Evolutionary conservation across 148 eudicot genomes (phyloP).

Genomic region (Vaccinium vitisidaea): DNA sequence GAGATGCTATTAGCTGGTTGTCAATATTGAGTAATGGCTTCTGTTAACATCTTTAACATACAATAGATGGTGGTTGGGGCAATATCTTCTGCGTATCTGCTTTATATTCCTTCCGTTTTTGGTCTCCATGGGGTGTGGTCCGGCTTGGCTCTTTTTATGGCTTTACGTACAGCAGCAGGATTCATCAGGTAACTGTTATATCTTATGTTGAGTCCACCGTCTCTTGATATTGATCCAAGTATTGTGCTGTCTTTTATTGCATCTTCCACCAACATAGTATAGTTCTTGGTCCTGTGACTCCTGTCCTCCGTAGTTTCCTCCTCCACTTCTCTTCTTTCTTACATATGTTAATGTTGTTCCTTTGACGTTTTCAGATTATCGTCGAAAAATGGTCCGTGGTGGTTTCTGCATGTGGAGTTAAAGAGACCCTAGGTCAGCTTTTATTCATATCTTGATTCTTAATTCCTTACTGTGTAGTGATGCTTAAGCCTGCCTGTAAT

Average conservation of each 20-base stretch:
- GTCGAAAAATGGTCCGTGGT: conserved; percentile 73
- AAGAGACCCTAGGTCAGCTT: conserved; percentile 30
- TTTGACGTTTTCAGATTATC: conserved; percentile 38
- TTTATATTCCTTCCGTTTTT: conserved; percentile 55
- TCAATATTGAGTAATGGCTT: background rate
- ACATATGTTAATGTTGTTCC: background rate
- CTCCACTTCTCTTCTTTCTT: background rate
- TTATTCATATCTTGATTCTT: background rate
- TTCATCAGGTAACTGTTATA: conserved; percentile 49
- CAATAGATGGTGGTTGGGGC: conserved; percentile 72
- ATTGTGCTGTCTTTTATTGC: background rate
- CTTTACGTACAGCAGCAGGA: conserved; percentile 72
- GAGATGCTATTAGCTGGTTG: background rate
- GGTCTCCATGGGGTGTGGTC: conserved; percentile 94
- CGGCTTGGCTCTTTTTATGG: conserved; percentile 85
- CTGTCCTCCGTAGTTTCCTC: background rate
- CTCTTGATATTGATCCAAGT: background rate
- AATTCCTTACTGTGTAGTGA: background rate
- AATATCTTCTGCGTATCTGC: conserved; percentile 64
- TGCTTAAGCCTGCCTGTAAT: background rate
- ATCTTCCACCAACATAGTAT: too few relatives aligned
- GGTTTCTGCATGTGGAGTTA: conserved; percentile 70
- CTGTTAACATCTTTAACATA: conserved; percentile 8
- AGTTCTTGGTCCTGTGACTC: background rate
- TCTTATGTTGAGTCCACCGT: background rate